Percentiles rank a stretch among this genome's conserved stretches.
phyloP scores from a whole-genome alignment of 257 asterid genomes.

The Eustoma russellianum region DNA sequence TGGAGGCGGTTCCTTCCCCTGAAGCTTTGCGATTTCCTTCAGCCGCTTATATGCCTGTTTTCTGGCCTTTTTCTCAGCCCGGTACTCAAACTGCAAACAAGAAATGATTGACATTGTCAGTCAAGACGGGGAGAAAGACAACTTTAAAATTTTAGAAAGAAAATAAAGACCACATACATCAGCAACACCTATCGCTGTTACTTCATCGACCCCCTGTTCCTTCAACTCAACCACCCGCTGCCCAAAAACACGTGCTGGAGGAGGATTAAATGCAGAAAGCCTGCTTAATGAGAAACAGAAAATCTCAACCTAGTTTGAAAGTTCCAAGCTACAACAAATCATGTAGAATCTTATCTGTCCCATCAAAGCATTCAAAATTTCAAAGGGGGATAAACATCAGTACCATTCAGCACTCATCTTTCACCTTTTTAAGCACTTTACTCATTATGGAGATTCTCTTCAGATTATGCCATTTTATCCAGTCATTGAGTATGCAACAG shows the following conservation, averaged over 20 bases:
- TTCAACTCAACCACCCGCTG: slow-evolving; percentile 81
- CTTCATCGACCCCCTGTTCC: slow-evolving; percentile 64
- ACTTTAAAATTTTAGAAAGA: neutral
- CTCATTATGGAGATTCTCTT: no score
- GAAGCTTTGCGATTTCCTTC: slow-evolving; percentile 57
- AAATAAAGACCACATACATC: slow-evolving; percentile 39
- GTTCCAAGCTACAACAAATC: neutral
- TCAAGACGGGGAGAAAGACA: neutral
- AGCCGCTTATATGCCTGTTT: slow-evolving; percentile 59
- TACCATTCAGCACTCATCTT: slow-evolving; percentile 4
- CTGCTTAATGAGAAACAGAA: slow-evolving; percentile 18
- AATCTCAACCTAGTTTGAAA: neutral
- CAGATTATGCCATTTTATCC: no score
- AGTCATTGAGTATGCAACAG: no score
- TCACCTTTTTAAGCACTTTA: neutral
- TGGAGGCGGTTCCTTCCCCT: slow-evolving; percentile 68
- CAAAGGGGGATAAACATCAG: neutral
- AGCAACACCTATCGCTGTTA: slow-evolving; percentile 60
- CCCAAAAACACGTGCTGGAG: slow-evolving; percentile 73
- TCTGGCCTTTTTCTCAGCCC: slow-evolving; percentile 42
- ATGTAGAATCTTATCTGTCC: neutral
- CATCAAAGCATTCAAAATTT: neutral
- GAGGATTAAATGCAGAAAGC: slow-evolving; percentile 61
- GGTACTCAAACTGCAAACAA: slow-evolving; percentile 58
- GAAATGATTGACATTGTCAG: neutral